These are phyloP conservation scores for Pelargonium australe DNA, from an alignment of 441 rosid genomes.

Conservation along the genomic window DNA sequence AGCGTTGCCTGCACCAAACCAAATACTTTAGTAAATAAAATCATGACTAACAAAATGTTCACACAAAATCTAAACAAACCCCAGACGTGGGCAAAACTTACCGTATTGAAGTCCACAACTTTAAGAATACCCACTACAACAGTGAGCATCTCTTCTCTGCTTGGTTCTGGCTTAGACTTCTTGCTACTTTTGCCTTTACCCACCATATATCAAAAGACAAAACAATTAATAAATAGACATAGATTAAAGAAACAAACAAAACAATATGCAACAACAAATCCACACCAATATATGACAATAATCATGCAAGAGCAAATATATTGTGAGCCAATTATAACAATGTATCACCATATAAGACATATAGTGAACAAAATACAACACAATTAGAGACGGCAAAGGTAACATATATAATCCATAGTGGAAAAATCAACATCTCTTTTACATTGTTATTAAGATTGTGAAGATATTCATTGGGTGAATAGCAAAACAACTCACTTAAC, in stretches of 20 bases:
- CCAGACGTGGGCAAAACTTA: constrained; percentile 31
- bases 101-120: constrained; percentile 93
- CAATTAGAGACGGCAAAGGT: background rate
- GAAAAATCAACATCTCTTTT: background rate
- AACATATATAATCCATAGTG: background rate
- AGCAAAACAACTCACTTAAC: no score
- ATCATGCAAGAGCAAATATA: background rate
- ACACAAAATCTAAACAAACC: constrained; percentile 13
- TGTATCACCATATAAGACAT: background rate
- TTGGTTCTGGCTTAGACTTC: constrained; percentile 66
- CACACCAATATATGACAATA: background rate
- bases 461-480: no score
- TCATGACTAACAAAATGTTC: background rate
- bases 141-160: constrained; percentile 78
- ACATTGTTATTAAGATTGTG: no score
- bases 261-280: background rate
- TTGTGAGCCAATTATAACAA: background rate
- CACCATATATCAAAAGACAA: constrained; percentile 17
- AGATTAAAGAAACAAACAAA: background rate
- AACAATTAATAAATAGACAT: background rate
- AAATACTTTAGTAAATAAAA: constrained; percentile 5
- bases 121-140: constrained; percentile 73
- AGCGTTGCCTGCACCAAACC: constrained; percentile 65
- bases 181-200: constrained; percentile 54
- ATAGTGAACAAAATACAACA: background rate